These are phyloP conservation scores for Remersonia thermophila DNA, from an alignment of 2,329 filamentous ascomycete species.

Conservation along the genomic window DNA sequence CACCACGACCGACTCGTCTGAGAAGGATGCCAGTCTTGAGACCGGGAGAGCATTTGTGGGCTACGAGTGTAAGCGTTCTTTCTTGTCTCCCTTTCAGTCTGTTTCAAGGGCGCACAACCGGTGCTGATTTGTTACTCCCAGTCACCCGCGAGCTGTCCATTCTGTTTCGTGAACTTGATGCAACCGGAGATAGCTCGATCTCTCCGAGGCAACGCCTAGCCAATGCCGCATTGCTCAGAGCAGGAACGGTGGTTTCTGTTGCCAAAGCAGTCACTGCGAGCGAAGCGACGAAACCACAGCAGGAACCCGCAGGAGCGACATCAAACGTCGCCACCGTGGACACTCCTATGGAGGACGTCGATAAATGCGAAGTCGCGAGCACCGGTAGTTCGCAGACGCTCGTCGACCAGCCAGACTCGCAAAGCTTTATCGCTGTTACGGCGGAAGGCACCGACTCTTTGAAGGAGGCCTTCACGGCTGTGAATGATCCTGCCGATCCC, in stretches of 20 bases:
- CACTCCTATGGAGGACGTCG: constrained; percentile 19
- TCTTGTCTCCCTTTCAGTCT: background rate
- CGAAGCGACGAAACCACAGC: too few relatives aligned
- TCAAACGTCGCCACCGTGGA: constrained; percentile 1
- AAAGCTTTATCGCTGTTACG: constrained; percentile 24
- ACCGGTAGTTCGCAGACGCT: constrained; percentile 40
- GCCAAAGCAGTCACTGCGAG: background rate
- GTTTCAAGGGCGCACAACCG: background rate
- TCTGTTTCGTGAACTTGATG: constrained; percentile 60
- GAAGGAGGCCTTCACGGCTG: constrained; percentile 4
- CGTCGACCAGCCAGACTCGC: constrained; percentile 31
- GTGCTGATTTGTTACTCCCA: constrained; percentile 24
- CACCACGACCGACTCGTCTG: background rate
- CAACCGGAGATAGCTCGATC: constrained; percentile 47
- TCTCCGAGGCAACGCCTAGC: constrained; percentile 67
- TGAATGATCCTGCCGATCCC: constrained; percentile 11
- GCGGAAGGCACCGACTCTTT: constrained; percentile 15
- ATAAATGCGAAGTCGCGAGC: constrained; percentile 29
- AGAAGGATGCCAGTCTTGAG: constrained; percentile 29
- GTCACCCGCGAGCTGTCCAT: constrained; percentile 61
- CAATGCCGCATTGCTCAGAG: constrained; percentile 54
- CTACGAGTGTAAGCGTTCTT: constrained; percentile 55
- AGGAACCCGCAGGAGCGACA: too few relatives aligned
- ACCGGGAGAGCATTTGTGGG: constrained; percentile 27
- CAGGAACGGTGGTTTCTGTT: constrained; percentile 15